Evolutionary conservation across 2,329 filamentous ascomycete genomes (phyloP).

Genomic region (Blumeria graminis): DNA sequence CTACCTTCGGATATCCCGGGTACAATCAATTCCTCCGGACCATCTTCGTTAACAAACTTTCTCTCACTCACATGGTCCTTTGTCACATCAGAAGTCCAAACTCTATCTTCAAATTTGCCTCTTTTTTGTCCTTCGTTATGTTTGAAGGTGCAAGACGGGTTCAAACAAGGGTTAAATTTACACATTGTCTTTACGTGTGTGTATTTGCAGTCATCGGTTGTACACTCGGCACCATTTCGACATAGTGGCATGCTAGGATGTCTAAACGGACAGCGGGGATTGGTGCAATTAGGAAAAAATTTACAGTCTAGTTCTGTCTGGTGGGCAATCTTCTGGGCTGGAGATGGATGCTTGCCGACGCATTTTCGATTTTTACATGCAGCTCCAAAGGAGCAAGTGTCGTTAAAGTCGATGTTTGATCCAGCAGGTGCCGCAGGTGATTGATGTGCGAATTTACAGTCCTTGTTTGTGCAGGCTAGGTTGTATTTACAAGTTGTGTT

Average conservation of each 20-base stretch:
- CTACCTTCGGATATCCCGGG: slow-evolving; percentile 8
- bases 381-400: slow-evolving; percentile 62
- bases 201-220: slow-evolving; percentile 62
- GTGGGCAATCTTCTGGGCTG: slow-evolving; percentile 53
- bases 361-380: slow-evolving; percentile 96
- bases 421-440: slow-evolving; percentile 70
- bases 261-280: slow-evolving; percentile 66
- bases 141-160: slow-evolving; percentile 68
- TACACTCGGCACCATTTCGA: slow-evolving; percentile 77
- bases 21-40: slow-evolving; percentile 26
- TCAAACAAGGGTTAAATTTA: slow-evolving; percentile 78
- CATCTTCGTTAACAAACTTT: slow-evolving; percentile 56
- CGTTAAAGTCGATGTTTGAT: slow-evolving; percentile 50
- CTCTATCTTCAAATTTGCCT: slow-evolving; percentile 65
- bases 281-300: slow-evolving; percentile 80
- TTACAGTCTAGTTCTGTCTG: slow-evolving; percentile 72
- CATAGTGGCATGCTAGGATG: slow-evolving; percentile 74
- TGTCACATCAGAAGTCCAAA: slow-evolving; percentile 46
- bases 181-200: slow-evolving; percentile 68
- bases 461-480: slow-evolving; percentile 61
- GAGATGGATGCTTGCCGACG: slow-evolving; percentile 73
- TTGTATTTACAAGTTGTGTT: slow-evolving; percentile 75
- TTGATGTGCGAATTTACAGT: slow-evolving; percentile 86
- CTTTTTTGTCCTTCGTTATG: slow-evolving; percentile 75
- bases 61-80: slow-evolving; percentile 62